phyloP scores from a whole-genome alignment of 805 yeast species.

The Kodamaea fukazawae region DNA sequence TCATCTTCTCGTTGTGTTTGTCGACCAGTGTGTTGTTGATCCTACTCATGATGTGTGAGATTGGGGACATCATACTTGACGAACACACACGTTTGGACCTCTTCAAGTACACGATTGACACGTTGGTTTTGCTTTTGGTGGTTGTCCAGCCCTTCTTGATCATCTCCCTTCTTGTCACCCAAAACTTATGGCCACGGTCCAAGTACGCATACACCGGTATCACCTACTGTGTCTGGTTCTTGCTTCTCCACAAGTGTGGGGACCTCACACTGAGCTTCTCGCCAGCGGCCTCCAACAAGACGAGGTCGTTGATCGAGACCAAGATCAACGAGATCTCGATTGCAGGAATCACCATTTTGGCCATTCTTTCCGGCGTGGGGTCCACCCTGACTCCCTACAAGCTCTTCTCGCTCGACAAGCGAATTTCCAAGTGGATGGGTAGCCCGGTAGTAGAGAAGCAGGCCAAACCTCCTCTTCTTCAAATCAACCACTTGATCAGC shows the following conservation, averaged over 20 bases:
- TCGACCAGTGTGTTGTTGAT: slow-evolving; percentile 25
- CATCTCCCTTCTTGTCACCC: slow-evolving; percentile 28
- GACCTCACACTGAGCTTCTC: slow-evolving; percentile 25
- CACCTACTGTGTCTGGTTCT: slow-evolving; percentile 30
- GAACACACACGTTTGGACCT: slow-evolving; percentile 26
- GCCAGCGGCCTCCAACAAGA: slow-evolving; percentile 15
- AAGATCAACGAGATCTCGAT: slow-evolving; percentile 47
- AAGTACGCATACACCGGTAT: slow-evolving; percentile 6
- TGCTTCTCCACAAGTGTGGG: slow-evolving; percentile 33
- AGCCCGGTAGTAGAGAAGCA: neutral
- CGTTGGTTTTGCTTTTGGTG: slow-evolving; percentile 38
- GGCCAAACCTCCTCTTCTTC: slow-evolving; percentile 1
- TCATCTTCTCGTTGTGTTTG: slow-evolving; percentile 27
- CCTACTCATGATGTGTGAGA: slow-evolving; percentile 36
- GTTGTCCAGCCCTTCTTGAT: slow-evolving; percentile 45
- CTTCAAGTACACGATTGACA: slow-evolving; percentile 39
- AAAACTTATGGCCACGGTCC: slow-evolving; percentile 22
- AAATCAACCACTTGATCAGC: slow-evolving; percentile 4
- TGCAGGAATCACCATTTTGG: slow-evolving; percentile 50
- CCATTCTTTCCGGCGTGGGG: slow-evolving; percentile 52
- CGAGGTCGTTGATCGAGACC: slow-evolving; percentile 33
- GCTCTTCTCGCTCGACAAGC: slow-evolving; percentile 14
- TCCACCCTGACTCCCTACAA: slow-evolving; percentile 45
- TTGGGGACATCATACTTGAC: slow-evolving; percentile 20
- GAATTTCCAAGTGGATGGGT: slow-evolving; percentile 2